phyloP scores from a whole-genome alignment of 2,329 filamentous ascomycete genomes.

The Pleomassaria siparia region DNA sequence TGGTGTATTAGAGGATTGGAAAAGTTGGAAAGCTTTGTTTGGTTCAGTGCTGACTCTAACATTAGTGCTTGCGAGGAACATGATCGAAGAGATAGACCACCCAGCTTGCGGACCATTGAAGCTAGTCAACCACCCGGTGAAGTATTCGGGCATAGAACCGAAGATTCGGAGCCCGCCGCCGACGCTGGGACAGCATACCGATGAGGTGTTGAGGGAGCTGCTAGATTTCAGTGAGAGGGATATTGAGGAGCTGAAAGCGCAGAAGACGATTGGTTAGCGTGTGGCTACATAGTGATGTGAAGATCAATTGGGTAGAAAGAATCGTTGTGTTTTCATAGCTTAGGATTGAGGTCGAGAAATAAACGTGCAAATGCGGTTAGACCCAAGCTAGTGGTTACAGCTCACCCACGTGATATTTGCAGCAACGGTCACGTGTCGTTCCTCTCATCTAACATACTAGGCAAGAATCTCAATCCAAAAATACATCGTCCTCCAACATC shows the following conservation, averaged over 20 bases:
- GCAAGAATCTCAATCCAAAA: too few species aligned
- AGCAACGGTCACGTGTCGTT: too few species aligned
- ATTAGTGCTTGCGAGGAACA: constrained; percentile 69
- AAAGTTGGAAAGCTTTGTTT: not conserved
- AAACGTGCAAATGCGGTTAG: too few species aligned
- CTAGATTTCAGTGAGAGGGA: constrained; percentile 27
- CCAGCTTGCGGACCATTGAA: constrained; percentile 78
- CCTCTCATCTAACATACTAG: too few species aligned
- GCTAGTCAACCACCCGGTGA: constrained; percentile 89
- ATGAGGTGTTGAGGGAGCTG: constrained; percentile 34
- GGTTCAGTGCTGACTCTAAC: not conserved
- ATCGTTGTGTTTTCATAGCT: not conserved
- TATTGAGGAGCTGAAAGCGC: constrained; percentile 22
- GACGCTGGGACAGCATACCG: constrained; percentile 60
- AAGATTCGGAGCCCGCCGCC: constrained; percentile 77
- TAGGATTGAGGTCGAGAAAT: too few species aligned
- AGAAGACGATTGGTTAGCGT: constrained; percentile 20
- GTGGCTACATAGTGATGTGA: not conserved
- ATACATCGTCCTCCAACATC: too few species aligned
- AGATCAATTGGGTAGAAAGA: not conserved
- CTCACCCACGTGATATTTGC: too few species aligned
- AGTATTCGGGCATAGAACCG: constrained; percentile 82
- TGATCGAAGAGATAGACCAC: constrained; percentile 88
- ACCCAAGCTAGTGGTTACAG: too few species aligned
- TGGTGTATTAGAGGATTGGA: not conserved